These are phyloP conservation scores for Paramecium caudatum DNA, from an alignment of 73 alveolate species.

Conservation along the genomic window DNA sequence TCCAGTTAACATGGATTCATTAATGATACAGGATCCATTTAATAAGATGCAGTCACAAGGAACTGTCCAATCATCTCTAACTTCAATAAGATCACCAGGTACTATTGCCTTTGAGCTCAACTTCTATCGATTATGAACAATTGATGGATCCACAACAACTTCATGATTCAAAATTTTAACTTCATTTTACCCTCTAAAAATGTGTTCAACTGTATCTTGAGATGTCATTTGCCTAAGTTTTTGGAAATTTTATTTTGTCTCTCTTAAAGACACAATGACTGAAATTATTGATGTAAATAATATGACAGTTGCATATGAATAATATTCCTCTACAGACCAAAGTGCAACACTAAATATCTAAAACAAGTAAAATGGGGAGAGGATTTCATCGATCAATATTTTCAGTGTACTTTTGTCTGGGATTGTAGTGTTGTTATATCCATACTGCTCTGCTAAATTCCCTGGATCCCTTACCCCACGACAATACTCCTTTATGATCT, in stretches of 20 bases:
- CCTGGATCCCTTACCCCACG: conserved; percentile 52
- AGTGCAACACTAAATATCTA: conserved; percentile 80
- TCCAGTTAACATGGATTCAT: conserved; percentile 98
- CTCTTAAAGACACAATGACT: conserved; percentile 83
- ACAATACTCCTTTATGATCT: conserved; percentile 62
- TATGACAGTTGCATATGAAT: conserved; percentile 90
- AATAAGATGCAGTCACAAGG: conserved; percentile 96
- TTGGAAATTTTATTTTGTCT: conserved; percentile 86
- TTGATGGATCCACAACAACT: neutral
- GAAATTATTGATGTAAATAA: conserved; percentile 85
- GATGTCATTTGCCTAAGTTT: conserved; percentile 91
- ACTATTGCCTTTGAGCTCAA: conserved; percentile 86
- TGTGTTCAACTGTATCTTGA: conserved; percentile 85
- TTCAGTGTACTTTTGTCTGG: conserved; percentile 72
- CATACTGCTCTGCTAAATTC: conserved; percentile 21
- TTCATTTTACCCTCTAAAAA: conserved; percentile 77
- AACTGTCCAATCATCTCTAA: conserved; percentile 84
- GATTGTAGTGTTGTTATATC: conserved; percentile 70
- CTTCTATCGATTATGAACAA: conserved; percentile 12
- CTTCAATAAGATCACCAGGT: conserved; percentile 97
- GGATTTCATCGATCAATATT: conserved; percentile 81
- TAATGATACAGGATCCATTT: conserved; percentile 89
- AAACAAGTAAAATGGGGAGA: conserved; percentile 89
- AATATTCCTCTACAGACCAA: conserved; percentile 94
- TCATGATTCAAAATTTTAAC: neutral